Percentiles rank a stretch among this genome's conserved stretches.
phyloP scores from a whole-genome alignment of 2,329 filamentous ascomycete species.

The Aspergillus awamori region DNA sequence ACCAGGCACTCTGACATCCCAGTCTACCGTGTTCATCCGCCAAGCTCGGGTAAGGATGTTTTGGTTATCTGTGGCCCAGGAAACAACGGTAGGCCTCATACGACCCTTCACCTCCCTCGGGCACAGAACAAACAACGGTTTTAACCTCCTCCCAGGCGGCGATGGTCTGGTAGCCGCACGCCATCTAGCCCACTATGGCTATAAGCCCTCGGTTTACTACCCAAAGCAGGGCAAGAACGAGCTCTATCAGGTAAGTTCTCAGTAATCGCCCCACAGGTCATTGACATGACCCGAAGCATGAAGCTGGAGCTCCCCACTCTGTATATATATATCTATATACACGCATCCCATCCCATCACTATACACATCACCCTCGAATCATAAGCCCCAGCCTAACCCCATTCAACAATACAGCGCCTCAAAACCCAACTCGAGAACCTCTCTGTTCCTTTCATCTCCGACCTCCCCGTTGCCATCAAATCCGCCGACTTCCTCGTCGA shows the following conservation, averaged over 20 bases:
- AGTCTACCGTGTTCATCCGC: conserved; percentile 86
- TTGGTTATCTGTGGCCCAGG: conserved; percentile 89
- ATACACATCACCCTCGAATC: background rate
- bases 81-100: conserved; percentile 56
- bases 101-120: background rate
- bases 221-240: conserved; percentile 91
- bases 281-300: background rate
- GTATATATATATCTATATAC: too few relatives aligned
- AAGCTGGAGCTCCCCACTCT: too few relatives aligned
- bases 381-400: background rate
- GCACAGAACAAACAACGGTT: background rate
- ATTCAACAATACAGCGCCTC: conserved; percentile 63
- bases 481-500: conserved; percentile 82
- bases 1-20: background rate
- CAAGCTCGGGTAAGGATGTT: conserved; percentile 68
- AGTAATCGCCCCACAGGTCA: background rate
- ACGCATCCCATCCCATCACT: too few relatives aligned
- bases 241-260: conserved; percentile 70
- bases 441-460: conserved; percentile 69
- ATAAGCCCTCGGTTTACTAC: conserved; percentile 85
- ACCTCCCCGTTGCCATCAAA: conserved; percentile 70
- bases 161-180: conserved; percentile 93
- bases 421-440: conserved; percentile 83
- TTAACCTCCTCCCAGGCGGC: conserved; percentile 62
- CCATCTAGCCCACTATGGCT: conserved; percentile 90